These are phyloP conservation scores for Colletotrichum gloeosporioides DNA, from an alignment of 2,329 filamentous ascomycete species.

Conservation along the genomic window DNA sequence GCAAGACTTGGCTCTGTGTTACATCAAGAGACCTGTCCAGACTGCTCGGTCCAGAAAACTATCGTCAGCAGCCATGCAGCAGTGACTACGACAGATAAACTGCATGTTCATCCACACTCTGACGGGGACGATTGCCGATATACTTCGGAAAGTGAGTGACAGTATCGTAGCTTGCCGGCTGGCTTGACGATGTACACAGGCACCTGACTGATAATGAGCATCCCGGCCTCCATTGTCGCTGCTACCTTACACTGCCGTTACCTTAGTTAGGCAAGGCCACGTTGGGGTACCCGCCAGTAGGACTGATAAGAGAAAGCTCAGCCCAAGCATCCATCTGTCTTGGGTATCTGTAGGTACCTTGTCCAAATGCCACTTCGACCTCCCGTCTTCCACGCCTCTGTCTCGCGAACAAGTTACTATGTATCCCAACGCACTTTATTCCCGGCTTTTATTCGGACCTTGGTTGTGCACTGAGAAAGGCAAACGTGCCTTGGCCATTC, in stretches of 20 bases:
- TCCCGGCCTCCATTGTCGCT: background rate
- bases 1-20: background rate
- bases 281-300: background rate
- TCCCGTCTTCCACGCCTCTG: background rate
- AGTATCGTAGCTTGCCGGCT: background rate
- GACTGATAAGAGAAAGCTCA: background rate
- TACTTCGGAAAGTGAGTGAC: background rate
- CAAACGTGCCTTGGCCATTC: background rate
- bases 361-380: background rate
- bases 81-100: background rate
- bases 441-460: background rate
- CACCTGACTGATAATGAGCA: background rate
- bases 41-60: background rate
- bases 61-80: background rate
- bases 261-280: background rate
- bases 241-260: background rate
- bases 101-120: constrained; percentile 12
- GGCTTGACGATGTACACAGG: background rate
- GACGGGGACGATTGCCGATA: background rate
- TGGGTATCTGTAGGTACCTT: background rate
- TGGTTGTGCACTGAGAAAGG: background rate
- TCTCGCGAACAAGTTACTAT: background rate
- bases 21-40: background rate
- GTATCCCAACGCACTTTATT: background rate
- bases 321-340: background rate